These are phyloP conservation scores for Podila clonocystis DNA, from an alignment of 192 early-diverging fungal species.

Conservation along the genomic window DNA sequence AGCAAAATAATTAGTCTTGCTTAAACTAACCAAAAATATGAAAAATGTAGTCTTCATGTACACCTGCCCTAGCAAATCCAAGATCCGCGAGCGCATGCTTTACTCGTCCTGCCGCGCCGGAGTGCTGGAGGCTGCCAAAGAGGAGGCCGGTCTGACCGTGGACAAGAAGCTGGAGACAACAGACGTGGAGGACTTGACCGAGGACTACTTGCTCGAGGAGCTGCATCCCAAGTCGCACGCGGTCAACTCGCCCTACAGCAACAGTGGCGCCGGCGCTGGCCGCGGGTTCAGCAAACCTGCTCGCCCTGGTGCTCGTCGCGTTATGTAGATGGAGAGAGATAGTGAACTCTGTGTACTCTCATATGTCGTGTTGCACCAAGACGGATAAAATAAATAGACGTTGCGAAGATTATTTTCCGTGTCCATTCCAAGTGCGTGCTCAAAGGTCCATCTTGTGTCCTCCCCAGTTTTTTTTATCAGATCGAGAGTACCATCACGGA, in stretches of 20 bases:
- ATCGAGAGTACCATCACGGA: too few species aligned
- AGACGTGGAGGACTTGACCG: slow-evolving; percentile 64
- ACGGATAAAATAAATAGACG: too few species aligned
- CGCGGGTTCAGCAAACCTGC: slow-evolving; percentile 42
- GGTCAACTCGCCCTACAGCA: not conserved
- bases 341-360: not conserved
- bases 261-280: slow-evolving; percentile 3
- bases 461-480: too few species aligned
- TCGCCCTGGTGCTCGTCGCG: slow-evolving; percentile 45
- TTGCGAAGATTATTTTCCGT: too few species aligned
- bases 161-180: slow-evolving; percentile 77
- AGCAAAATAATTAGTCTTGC: not conserved
- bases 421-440: too few species aligned
- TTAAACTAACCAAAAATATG: slow-evolving; percentile 14
- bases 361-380: too few species aligned
- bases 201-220: slow-evolving; percentile 64
- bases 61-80: slow-evolving; percentile 83
- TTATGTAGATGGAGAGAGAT: slow-evolving; percentile 21
- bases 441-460: too few species aligned
- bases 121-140: slow-evolving; percentile 66
- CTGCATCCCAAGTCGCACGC: slow-evolving; percentile 43
- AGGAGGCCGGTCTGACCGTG: slow-evolving; percentile 62
- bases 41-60: slow-evolving; percentile 75
- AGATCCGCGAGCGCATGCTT: slow-evolving; percentile 91
- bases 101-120: slow-evolving; percentile 81